Evolutionary conservation across 140 eudicot species (phyloP).

Genomic region (Stevia rebaudiana): DNA sequence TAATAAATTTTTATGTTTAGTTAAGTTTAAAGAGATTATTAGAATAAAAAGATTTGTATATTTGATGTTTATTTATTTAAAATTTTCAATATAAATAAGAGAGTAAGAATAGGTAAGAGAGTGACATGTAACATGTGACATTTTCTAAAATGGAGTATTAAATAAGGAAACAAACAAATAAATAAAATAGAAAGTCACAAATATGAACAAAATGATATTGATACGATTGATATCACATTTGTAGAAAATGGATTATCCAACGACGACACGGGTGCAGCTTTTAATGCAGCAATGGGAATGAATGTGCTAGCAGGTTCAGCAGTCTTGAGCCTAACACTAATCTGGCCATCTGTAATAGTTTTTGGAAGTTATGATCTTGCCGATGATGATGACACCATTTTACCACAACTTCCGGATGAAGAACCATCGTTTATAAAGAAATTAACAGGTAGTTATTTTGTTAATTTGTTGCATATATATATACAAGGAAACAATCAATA

Average conservation of each 20-base stretch:
- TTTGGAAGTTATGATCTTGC: slow-evolving; percentile 64
- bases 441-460: slow-evolving; percentile 19
- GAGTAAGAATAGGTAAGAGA: no score
- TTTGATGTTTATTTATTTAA: no score
- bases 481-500: not conserved
- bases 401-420: not conserved
- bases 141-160: not conserved
- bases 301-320: slow-evolving; percentile 66
- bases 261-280: slow-evolving; percentile 34
- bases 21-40: no score
- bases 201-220: no score
- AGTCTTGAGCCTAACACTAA: slow-evolving; percentile 52
- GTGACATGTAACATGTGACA: not conserved
- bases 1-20: no score
- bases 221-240: not conserved
- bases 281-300: slow-evolving; percentile 62
- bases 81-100: no score
- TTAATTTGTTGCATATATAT: not conserved
- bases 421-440: slow-evolving; percentile 25
- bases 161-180: not conserved
- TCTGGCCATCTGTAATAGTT: slow-evolving; percentile 60
- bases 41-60: no score
- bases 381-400: not conserved
- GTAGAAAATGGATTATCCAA: slow-evolving; percentile 60
- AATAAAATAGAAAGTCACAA: no score